These are phyloP conservation scores for Blastobotrys attinorum DNA, from an alignment of 805 yeast genomes.

Conservation along the genomic window DNA sequence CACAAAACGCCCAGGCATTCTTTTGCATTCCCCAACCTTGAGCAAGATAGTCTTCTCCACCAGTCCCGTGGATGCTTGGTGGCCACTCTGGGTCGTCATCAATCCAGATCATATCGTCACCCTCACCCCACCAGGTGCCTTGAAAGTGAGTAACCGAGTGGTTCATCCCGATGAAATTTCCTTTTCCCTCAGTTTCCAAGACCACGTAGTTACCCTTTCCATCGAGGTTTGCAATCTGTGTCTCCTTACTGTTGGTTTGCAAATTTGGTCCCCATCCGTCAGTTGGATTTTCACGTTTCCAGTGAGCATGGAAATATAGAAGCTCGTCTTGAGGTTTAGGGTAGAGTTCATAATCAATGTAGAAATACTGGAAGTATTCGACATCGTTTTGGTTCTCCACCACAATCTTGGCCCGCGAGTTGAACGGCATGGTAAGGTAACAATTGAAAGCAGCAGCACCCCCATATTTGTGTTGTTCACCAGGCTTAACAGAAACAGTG, in stretches of 20 bases:
- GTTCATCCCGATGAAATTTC: constrained; percentile 1
- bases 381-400: constrained; percentile 2
- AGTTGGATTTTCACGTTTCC: constrained; percentile 1
- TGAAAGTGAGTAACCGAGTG: not conserved
- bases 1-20: constrained; percentile 1
- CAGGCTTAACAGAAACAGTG: not conserved
- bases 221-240: not conserved
- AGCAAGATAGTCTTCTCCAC: not conserved
- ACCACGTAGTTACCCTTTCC: constrained; percentile 1
- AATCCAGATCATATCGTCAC: constrained; percentile 1
- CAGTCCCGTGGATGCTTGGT: constrained; percentile 2
- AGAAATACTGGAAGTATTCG: not conserved
- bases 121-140: constrained; percentile 4
- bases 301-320: constrained; percentile 2
- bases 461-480: constrained; percentile 1
- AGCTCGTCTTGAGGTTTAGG: not conserved
- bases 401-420: not conserved
- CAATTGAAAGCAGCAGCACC: constrained; percentile 2
- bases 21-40: constrained; percentile 1
- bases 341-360: constrained; percentile 1
- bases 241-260: constrained; percentile 1
- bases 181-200: constrained; percentile 1
- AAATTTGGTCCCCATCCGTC: constrained; percentile 2
- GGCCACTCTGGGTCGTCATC: constrained; percentile 2
- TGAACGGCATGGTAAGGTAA: constrained; percentile 1